Evolutionary conservation across 257 asterid genomes (phyloP).

Genomic region (Solanum acaule): DNA sequence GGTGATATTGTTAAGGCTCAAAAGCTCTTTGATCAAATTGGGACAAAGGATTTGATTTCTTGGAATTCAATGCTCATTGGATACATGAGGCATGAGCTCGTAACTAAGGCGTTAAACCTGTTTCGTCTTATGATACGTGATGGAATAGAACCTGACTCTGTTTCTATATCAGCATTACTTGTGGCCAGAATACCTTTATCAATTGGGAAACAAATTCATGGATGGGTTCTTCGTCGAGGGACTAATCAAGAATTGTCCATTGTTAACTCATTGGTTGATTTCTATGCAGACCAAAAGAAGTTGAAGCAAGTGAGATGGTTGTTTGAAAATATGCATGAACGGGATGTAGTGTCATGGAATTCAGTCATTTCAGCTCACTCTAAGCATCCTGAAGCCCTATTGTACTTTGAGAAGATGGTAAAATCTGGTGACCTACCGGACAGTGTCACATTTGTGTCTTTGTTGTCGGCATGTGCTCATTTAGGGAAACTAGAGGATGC

Average conservation of each 20-base stretch:
- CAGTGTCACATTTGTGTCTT: slow-evolving; percentile 51
- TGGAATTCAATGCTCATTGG: slow-evolving; percentile 83
- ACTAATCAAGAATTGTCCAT: slow-evolving; percentile 38
- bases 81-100: slow-evolving; percentile 50
- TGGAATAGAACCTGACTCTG: slow-evolving; percentile 45
- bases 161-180: slow-evolving; percentile 49
- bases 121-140: slow-evolving; percentile 34
- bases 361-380: slow-evolving; percentile 73
- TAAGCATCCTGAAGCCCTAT: slow-evolving; percentile 34
- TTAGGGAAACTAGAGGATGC: slow-evolving; percentile 53
- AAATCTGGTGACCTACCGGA: slow-evolving; percentile 32
- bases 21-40: slow-evolving; percentile 39
- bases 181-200: slow-evolving; percentile 12
- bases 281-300: slow-evolving; percentile 32
- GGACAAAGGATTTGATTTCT: slow-evolving; percentile 47
- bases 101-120: slow-evolving; percentile 28
- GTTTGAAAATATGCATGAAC: slow-evolving; percentile 46
- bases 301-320: slow-evolving; percentile 31
- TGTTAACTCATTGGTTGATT: slow-evolving; percentile 51
- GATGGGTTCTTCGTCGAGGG: slow-evolving; percentile 58
- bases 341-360: slow-evolving; percentile 76
- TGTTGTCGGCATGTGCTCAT: slow-evolving; percentile 63
- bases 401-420: slow-evolving; percentile 45
- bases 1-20: slow-evolving; percentile 66
- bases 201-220: slow-evolving; percentile 54